Evolutionary conservation across 345 rosid genomes (phyloP).

Genomic region (Excoecaria cochinchinensis): DNA sequence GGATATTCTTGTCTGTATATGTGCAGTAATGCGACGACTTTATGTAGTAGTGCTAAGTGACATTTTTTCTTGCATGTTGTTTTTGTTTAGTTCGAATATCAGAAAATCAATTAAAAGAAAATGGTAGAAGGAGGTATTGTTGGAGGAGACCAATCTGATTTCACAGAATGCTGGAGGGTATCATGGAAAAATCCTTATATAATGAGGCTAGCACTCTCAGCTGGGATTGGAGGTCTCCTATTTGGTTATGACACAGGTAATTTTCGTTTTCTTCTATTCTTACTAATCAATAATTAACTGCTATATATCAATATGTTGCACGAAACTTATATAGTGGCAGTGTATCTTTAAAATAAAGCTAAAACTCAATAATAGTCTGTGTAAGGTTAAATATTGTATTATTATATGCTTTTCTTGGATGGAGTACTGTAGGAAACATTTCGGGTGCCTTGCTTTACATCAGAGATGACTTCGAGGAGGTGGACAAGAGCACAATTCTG

Average conservation of each 20-base stretch:
- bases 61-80: no score
- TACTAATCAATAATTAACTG: no score
- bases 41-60: no score
- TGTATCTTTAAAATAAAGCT: background rate
- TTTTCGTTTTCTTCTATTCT: background rate
- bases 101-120: background rate
- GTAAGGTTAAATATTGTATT: background rate
- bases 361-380: no score
- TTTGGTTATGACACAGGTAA: constrained; percentile 90
- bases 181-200: constrained; percentile 71
- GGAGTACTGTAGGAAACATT: constrained; percentile 53
- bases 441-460: constrained; percentile 88
- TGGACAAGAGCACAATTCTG: constrained; percentile 59
- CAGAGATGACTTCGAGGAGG: constrained; percentile 61
- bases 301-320: background rate
- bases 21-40: no score
- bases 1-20: no score
- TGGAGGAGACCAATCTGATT: constrained; percentile 57
- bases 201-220: constrained; percentile 73
- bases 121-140: constrained; percentile 70
- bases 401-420: background rate
- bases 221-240: constrained; percentile 85
- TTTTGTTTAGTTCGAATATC: no score
- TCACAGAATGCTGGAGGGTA: constrained; percentile 70
- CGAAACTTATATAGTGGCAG: no score